Percentiles rank a stretch among this genome's conserved stretches.
These are phyloP conservation scores for Imleria badia DNA, from an alignment of 768 basidiomycete genomes.

Conservation along the genomic window DNA sequence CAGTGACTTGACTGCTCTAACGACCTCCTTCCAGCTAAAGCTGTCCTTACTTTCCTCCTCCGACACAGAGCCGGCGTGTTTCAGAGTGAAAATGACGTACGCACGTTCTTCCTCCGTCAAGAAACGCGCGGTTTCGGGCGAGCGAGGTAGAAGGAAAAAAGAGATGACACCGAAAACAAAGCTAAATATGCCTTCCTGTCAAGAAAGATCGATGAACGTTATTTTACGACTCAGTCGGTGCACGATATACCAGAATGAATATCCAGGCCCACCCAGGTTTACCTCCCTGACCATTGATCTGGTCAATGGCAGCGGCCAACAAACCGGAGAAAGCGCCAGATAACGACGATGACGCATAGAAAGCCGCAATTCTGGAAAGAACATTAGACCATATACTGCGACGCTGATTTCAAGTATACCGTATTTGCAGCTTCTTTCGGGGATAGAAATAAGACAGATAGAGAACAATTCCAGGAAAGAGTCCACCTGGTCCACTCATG, in stretches of 20 bases:
- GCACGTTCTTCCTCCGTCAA: constrained; percentile 50
- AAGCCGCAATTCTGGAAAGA: constrained; percentile 34
- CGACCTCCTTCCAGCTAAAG: constrained; percentile 60
- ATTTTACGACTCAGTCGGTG: not conserved
- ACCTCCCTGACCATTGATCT: constrained; percentile 53
- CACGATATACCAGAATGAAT: constrained; percentile 45
- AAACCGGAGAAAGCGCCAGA: constrained; percentile 64
- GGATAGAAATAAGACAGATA: constrained; percentile 53
- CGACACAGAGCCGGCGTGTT: constrained; percentile 31
- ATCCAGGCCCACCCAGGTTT: constrained; percentile 64
- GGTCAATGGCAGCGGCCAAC: constrained; percentile 55
- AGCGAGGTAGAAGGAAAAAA: constrained; percentile 49
- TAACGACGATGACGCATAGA: constrained; percentile 45
- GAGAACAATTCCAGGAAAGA: constrained; percentile 55
- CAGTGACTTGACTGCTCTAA: constrained; percentile 45
- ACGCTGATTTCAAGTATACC: constrained; percentile 2
- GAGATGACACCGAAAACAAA: constrained; percentile 51
- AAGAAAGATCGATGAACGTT: not conserved
- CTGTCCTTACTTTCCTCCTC: constrained; percentile 43
- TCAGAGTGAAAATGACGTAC: constrained; percentile 37
- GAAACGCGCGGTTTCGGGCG: constrained; percentile 48
- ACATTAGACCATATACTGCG: constrained; percentile 1
- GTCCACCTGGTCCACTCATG: constrained; percentile 42
- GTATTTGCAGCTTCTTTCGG: constrained; percentile 26
- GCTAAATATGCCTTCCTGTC: constrained; percentile 63